Evolutionary conservation across 768 basidiomycete species (phyloP).

Genomic region (Mycena vitilis): DNA sequence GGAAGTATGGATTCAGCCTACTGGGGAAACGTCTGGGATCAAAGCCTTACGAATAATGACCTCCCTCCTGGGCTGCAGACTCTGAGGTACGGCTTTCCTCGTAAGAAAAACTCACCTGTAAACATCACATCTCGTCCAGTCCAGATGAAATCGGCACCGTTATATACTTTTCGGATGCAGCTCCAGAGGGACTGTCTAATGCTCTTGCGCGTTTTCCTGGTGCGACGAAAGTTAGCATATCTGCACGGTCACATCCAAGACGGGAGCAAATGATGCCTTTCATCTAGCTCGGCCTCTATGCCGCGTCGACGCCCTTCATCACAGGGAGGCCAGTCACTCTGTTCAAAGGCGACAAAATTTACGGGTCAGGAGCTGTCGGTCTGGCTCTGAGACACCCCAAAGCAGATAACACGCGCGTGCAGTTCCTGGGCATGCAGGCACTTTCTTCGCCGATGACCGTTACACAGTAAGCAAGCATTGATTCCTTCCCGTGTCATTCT

Average conservation of each 20-base stretch:
- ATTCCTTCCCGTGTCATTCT: slow-evolving; percentile 2
- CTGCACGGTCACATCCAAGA: background rate
- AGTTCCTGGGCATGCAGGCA: slow-evolving; percentile 54
- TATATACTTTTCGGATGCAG: slow-evolving; percentile 67
- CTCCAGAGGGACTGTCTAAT: slow-evolving; percentile 66
- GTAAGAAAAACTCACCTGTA: background rate
- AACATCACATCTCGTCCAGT: slow-evolving; percentile 32
- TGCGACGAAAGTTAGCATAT: slow-evolving; percentile 59
- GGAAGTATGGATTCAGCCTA: slow-evolving; percentile 41
- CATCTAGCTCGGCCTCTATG: slow-evolving; percentile 71
- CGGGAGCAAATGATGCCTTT: background rate
- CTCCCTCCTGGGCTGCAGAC: slow-evolving; percentile 54
- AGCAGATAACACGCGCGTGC: slow-evolving; percentile 34
- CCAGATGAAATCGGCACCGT: slow-evolving; percentile 50
- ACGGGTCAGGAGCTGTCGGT: slow-evolving; percentile 77
- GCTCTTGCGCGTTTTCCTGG: slow-evolving; percentile 56
- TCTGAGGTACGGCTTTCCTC: slow-evolving; percentile 48
- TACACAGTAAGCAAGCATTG: slow-evolving; percentile 56
- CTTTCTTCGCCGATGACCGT: slow-evolving; percentile 63
- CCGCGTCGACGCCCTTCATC: slow-evolving; percentile 82
- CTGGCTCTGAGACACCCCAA: slow-evolving; percentile 55
- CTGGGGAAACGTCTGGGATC: slow-evolving; percentile 68
- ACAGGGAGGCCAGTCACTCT: slow-evolving; percentile 82
- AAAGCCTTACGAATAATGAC: slow-evolving; percentile 34
- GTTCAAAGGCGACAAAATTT: slow-evolving; percentile 65